Conservation (phyloP, 495 filamentous ascomycete species). For the Trichoderma virens region DNA sequence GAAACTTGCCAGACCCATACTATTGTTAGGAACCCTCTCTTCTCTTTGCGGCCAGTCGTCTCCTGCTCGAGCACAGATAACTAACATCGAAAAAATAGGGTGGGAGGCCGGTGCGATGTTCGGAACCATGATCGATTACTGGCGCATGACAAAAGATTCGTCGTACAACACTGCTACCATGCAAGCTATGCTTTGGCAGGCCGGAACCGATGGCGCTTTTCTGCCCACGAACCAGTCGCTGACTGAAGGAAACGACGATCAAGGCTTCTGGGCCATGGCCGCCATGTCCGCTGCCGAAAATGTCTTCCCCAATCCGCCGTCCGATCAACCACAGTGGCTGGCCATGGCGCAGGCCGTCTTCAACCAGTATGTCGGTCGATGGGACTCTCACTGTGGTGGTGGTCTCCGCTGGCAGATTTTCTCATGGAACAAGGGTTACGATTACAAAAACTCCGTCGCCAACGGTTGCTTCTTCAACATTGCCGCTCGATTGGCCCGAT, state of each 20-base stretch:
- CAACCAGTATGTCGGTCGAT: conserved; percentile 59
- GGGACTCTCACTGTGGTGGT: conserved; percentile 67
- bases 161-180: conserved; percentile 62
- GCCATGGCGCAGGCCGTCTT: conserved; percentile 72
- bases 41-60: not conserved
- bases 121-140: conserved; percentile 73
- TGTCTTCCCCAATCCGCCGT: conserved; percentile 59
- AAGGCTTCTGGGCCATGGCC: conserved; percentile 79
- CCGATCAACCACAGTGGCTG: conserved; percentile 64
- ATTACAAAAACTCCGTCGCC: conserved; percentile 72
- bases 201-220: conserved; percentile 56
- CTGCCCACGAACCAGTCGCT: conserved; percentile 78
- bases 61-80: not conserved
- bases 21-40: conserved; percentile 41
- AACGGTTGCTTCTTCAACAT: conserved; percentile 78
- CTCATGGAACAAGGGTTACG: conserved; percentile 70
- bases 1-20: conserved; percentile 67
- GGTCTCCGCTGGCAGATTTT: conserved; percentile 84
- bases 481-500: conserved; percentile 64
- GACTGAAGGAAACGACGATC: conserved; percentile 75
- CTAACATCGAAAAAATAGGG: conserved; percentile 30
- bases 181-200: conserved; percentile 65
- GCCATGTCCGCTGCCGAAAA: conserved; percentile 77
- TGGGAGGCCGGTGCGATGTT: conserved; percentile 78
- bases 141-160: conserved; percentile 68